phyloP scores from a whole-genome alignment of 1,284 basidiomycete genomes.

The Trichosporon asahii region DNA sequence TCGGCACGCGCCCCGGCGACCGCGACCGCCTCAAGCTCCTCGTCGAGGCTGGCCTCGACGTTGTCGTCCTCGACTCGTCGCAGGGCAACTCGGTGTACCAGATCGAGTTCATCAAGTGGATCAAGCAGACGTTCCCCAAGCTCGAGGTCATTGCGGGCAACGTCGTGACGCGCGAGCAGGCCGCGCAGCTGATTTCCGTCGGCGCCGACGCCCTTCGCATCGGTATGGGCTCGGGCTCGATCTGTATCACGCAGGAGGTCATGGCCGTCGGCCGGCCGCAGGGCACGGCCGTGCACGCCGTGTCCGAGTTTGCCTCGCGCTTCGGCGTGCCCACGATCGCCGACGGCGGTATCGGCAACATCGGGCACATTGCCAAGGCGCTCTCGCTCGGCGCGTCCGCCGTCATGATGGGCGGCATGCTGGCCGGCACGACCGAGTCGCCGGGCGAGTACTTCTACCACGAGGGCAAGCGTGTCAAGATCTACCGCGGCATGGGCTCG shows the following conservation, averaged over 20 bases:
- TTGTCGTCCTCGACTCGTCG: conserved; percentile 91
- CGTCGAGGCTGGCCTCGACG: conserved; percentile 91
- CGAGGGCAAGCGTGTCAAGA: conserved; percentile 96
- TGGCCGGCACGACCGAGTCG: conserved; percentile 94
- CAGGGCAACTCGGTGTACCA: conserved; percentile 96
- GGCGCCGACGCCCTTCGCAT: conserved; percentile 92
- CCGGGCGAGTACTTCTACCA: conserved; percentile 99
- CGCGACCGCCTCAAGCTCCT: conserved; percentile 78
- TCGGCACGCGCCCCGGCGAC: conserved; percentile 90
- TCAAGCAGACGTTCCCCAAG: conserved; percentile 78
- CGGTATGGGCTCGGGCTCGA: conserved; percentile 97
- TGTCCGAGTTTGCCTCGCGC: conserved; percentile 80
- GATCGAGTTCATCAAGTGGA: conserved; percentile 92
- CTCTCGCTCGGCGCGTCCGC: conserved; percentile 87
- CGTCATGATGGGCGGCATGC: conserved; percentile 97
- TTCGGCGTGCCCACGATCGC: conserved; percentile 98
- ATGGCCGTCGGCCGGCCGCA: conserved; percentile 99
- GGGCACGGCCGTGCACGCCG: conserved; percentile 91
- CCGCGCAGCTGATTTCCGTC: conserved; percentile 86
- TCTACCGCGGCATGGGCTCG: conserved; percentile 97
- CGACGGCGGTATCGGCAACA: conserved; percentile 94
- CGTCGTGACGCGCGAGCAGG: conserved; percentile 96
- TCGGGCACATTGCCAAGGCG: conserved; percentile 97
- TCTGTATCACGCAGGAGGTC: conserved; percentile 99
- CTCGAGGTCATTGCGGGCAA: conserved; percentile 95